A percentile compares a stretch with the other conserved stretches of the same genome.
Conservation (phyloP, 2,329 filamentous ascomycete species). For the Cladophialophora immunda region DNA sequence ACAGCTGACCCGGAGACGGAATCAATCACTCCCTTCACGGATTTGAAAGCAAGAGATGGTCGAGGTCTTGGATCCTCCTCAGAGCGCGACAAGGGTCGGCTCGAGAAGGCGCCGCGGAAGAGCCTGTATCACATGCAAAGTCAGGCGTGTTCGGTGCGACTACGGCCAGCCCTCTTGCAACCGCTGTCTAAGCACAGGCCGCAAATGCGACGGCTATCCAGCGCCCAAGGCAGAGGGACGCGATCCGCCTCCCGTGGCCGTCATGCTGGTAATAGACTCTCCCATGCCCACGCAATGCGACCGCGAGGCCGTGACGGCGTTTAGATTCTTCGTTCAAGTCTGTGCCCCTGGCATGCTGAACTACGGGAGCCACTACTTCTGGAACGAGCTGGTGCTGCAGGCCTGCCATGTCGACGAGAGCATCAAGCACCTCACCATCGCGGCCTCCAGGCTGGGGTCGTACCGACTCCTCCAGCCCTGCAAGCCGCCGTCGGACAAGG, state of each 20-base stretch:
- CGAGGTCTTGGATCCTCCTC: conserved; percentile 2
- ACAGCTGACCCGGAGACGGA: not conserved
- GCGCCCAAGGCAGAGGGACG: not conserved
- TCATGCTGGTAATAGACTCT: conserved; percentile 30
- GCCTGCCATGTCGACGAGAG: conserved; percentile 41
- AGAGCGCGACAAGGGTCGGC: not conserved
- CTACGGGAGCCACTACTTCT: conserved; percentile 43
- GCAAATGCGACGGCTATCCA: conserved; percentile 50
- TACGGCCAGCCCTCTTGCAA: conserved; percentile 47
- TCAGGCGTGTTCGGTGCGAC: conserved; percentile 39
- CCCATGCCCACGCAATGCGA: conserved; percentile 21
- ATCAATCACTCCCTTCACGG: not conserved
- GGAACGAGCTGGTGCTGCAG: conserved; percentile 43
- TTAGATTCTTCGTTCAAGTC: conserved; percentile 41
- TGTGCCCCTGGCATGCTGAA: conserved; percentile 42
- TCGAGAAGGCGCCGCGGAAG: conserved; percentile 15
- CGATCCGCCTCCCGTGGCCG: conserved; percentile 10
- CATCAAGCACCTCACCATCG: conserved; percentile 44
- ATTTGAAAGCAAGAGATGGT: not conserved
- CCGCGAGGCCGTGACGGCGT: conserved; percentile 16
- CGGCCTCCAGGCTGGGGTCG: conserved; percentile 24
- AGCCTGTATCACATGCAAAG: conserved; percentile 39
- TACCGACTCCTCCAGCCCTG: not conserved
- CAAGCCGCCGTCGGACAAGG: not conserved
- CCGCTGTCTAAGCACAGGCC: conserved; percentile 48